These are phyloP conservation scores for Trichoderma asperelloides DNA, from an alignment of 495 filamentous ascomycete genomes.

Conservation along the genomic window DNA sequence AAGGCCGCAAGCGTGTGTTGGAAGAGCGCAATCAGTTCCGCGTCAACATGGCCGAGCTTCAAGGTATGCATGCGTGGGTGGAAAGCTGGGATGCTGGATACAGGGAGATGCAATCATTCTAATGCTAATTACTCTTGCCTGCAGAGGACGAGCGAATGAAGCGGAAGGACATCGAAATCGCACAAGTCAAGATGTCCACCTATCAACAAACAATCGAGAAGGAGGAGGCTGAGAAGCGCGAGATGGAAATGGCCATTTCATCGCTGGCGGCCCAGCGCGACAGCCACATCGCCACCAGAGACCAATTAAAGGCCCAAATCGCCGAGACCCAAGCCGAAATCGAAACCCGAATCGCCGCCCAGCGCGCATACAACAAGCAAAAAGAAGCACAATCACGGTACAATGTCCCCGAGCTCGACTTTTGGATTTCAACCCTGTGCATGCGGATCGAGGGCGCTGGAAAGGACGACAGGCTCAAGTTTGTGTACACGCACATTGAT, in stretches of 20 bases:
- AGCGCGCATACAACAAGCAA: slow-evolving; percentile 46
- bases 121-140: background rate
- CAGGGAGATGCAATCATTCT: background rate
- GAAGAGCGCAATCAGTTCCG: slow-evolving; percentile 92
- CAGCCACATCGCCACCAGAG: slow-evolving; percentile 59
- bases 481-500: slow-evolving; percentile 80
- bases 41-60: slow-evolving; percentile 78
- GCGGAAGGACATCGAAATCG: slow-evolving; percentile 76
- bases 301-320: slow-evolving; percentile 69
- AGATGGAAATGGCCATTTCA: slow-evolving; percentile 76
- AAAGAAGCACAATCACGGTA: slow-evolving; percentile 71
- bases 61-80: slow-evolving; percentile 54
- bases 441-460: slow-evolving; percentile 86
- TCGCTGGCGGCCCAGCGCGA: slow-evolving; percentile 68
- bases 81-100: background rate
- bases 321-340: slow-evolving; percentile 64
- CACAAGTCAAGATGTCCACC: slow-evolving; percentile 64
- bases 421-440: slow-evolving; percentile 89
- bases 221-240: slow-evolving; percentile 76
- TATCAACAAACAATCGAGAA: slow-evolving; percentile 76
- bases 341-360: slow-evolving; percentile 40
- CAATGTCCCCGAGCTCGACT: slow-evolving; percentile 85
- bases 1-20: slow-evolving; percentile 75
- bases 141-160: slow-evolving; percentile 86
- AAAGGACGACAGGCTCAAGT: slow-evolving; percentile 74